Evolutionary conservation across 371 early-diverging fungal species (phyloP).

Genomic region (Actinomortierella wolfii): DNA sequence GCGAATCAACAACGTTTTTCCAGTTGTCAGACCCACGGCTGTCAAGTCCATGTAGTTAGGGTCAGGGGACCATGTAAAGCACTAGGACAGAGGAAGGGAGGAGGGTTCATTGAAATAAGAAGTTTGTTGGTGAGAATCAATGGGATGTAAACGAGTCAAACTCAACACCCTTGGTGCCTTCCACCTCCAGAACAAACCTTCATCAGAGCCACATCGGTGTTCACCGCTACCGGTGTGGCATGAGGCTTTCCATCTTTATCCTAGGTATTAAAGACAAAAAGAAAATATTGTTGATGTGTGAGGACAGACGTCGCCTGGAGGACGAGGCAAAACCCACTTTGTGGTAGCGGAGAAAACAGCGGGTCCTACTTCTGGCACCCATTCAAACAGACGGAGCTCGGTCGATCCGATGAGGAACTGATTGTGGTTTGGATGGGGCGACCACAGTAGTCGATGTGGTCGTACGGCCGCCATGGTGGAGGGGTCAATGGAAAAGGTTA

Average conservation of each 20-base stretch:
- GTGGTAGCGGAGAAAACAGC: too few species aligned
- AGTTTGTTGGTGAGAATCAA: background rate
- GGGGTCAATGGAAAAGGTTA: background rate
- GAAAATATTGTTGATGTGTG: background rate
- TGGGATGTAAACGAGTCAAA: background rate
- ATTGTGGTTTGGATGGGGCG: conserved; percentile 62
- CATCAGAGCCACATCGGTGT: conserved; percentile 64
- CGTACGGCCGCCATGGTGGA: conserved; percentile 36
- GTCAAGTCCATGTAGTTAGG: conserved; percentile 65
- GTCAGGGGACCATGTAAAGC: conserved; percentile 81
- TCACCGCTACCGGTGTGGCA: conserved; percentile 60
- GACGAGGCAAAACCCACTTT: too few species aligned
- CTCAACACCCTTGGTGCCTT: conserved; percentile 20
- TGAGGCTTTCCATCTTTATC: conserved; percentile 52
- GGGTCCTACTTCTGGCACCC: conserved; percentile 57
- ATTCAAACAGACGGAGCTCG: conserved; percentile 72
- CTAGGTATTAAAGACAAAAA: conserved; percentile 27
- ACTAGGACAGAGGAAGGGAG: conserved; percentile 46
- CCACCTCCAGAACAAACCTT: conserved; percentile 52
- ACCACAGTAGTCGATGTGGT: conserved; percentile 60
- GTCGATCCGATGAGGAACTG: conserved; percentile 69
- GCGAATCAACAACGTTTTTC: conserved; percentile 64
- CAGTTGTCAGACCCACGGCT: conserved; percentile 75
- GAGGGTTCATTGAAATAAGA: background rate
- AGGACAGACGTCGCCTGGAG: background rate